These are phyloP conservation scores for Croton laevigatus DNA, from an alignment of 441 rosid genomes.

Conservation along the genomic window DNA sequence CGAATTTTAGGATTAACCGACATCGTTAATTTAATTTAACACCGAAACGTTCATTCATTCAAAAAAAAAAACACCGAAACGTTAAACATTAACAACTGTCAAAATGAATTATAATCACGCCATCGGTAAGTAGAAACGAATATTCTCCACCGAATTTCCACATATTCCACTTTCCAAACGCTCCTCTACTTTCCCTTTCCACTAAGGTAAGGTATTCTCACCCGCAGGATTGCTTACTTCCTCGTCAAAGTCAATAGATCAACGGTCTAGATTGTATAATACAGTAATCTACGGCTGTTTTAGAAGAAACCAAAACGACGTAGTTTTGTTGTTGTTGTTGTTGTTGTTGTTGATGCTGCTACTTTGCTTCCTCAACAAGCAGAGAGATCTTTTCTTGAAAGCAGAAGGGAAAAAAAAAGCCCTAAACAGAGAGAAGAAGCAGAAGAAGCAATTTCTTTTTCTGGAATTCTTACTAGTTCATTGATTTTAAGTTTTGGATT, in stretches of 20 bases:
- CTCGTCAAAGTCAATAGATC: neutral
- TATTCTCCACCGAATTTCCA: constrained; percentile 9
- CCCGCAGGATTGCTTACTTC: neutral
- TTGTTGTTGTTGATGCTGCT: neutral
- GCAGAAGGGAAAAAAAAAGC: neutral
- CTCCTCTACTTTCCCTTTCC: neutral
- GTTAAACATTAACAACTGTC: neutral
- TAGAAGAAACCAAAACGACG: neutral
- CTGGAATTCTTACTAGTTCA: neutral
- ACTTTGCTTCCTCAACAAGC: constrained; percentile 8
- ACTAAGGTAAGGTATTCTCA: neutral
- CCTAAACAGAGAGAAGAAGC: neutral
- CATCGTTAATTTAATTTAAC: neutral
- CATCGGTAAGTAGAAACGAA: constrained; percentile 3
- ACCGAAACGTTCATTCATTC: neutral
- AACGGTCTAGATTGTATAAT: neutral
- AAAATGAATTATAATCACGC: neutral
- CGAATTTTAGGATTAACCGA: neutral
- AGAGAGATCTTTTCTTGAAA: neutral
- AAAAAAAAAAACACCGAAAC: neutral
- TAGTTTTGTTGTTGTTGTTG: neutral
- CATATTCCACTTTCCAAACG: constrained; percentile 8
- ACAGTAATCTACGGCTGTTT: neutral
- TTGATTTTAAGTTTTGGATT: constrained; percentile 2
- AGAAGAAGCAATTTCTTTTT: neutral